Evolutionary conservation across 1,284 basidiomycete species (phyloP), one percentile per base, ranked within the genome.

Genomic region (Sanghuangporus weigelae): DNA sequence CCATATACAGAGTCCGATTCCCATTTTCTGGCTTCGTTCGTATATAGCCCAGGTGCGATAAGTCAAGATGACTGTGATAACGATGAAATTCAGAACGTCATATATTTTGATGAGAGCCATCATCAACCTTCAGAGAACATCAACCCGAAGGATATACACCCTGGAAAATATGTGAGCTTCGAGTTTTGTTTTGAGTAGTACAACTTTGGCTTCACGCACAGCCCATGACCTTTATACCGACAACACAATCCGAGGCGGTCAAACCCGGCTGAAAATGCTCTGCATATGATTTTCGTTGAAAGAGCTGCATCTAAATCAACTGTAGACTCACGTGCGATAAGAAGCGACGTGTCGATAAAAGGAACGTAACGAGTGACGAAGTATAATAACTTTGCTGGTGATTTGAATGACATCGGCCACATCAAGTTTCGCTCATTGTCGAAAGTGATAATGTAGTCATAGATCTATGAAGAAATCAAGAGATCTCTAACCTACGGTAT

Each of bases 41-140:
- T 57, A 63, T 7, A 63, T 42, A 36, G 62, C 62, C 62, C 62
- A 63, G n/a, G 56, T 63, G 11, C 62, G 40, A 16, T 59, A 38
- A 23, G 48, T 14, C 16, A 63, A 48, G n/a, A 63, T 31, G 16
- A 26, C 62, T 62, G 11, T 19, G 10, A 44, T 44, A 44, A 14
- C 42, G 19, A 44, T 5, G 42, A 7, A 19, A 14, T 12, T 44
- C 3, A 49, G 26, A 31, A 31, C 26, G 26, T 31, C 11, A 19
- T 2, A 4, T 21, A 21, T 49, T 0, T 49, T 21, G 10, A 21
- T 14, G 23, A 16, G 6, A 21, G 5, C 19, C 14, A 19, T 44
- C 14, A 44, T 19, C 12, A 44, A 49, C 48, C 48, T 49, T 49
- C 48, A 49, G 48, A 49, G 19, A 49, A 49, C 48, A 49, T 14